Evolutionary conservation across 805 yeast species (phyloP).

Genomic region (Nakazawaea siamensis): DNA sequence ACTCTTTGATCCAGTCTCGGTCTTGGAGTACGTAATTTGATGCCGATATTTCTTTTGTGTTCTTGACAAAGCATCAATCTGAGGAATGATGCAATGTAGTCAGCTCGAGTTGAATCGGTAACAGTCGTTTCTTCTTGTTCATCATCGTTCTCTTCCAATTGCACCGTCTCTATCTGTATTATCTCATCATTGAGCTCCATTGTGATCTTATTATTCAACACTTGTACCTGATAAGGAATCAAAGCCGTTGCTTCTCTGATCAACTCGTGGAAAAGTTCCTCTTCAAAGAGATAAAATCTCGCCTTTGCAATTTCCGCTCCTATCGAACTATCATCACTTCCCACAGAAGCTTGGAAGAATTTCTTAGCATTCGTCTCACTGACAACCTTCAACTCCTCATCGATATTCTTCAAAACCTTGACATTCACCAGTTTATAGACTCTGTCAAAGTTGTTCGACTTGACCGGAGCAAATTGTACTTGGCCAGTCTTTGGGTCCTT

Average conservation of each 20-base stretch:
- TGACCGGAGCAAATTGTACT: constrained; percentile 26
- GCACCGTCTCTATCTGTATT: constrained; percentile 63
- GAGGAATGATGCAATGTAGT: constrained; percentile 41
- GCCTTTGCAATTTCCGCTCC: constrained; percentile 57
- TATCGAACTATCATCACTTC: constrained; percentile 20
- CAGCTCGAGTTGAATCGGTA: constrained; percentile 35
- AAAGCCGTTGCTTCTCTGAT: constrained; percentile 67
- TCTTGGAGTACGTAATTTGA: constrained; percentile 38
- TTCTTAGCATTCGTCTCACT: constrained; percentile 43
- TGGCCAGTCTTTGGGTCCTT: constrained; percentile 37
- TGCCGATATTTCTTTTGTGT: constrained; percentile 36
- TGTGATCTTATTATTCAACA: constrained; percentile 55
- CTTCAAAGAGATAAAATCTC: constrained; percentile 75
- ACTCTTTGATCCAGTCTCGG: constrained; percentile 20
- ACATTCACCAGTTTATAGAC: constrained; percentile 47
- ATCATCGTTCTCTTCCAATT: constrained; percentile 28
- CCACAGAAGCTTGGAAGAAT: constrained; percentile 11
- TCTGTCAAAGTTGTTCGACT: constrained; percentile 27
- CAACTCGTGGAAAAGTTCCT: constrained; percentile 75
- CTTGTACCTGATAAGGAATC: constrained; percentile 59
- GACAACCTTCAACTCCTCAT: constrained; percentile 42
- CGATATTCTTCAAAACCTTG: constrained; percentile 45
- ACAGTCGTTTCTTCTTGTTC: constrained; percentile 27
- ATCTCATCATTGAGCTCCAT: constrained; percentile 59
- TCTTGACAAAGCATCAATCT: constrained; percentile 56